Base-by-base conservation (phyloP, 2,329 filamentous ascomycete species). In the Monosporascus sp. region DNA sequence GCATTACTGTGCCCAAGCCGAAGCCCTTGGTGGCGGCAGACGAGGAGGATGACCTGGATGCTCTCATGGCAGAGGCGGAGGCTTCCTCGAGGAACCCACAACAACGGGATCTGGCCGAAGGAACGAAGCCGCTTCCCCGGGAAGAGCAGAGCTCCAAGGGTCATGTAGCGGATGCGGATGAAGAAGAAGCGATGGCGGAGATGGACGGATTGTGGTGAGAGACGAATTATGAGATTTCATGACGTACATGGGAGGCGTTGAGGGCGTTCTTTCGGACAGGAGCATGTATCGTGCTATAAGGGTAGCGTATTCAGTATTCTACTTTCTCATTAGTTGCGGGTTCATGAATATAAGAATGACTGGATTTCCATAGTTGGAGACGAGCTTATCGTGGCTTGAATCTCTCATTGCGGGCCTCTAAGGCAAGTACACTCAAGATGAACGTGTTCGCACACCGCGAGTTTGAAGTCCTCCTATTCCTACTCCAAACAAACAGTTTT, bases 101-200 rank as follows among this genome's bases (percentile, higher is more conserved):
- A 22, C 27, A 46, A 22, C 43, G 8, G 14, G 27, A 43, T 41
- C 24, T 9, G 39, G 36, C 41, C 36, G 41, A 35, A 35, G 31
- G 31, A 35, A 2, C 9, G 31, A 5, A 5, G 31, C 31, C 4
- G 9, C 31, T 14, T 35, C 5, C 31, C 31, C 9, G 41, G 7
- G 48, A 8, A 36, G 36, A 39, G 11, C 50, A 48, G 43, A 51
- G 38, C 38, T 50, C 46, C 11, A 22, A 22, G 4, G 22, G 22
- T 31, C 20, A 17, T 6, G 49, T 17, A 25, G 60, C 67, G 5
- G 66, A 77, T 65, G 79, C 76, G 1, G 84, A 85, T 51, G 85
- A 87, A 15, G 82, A 87, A 68, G 86, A 83, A 55, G 85, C 80
- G 1, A 85, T 90, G 82, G 82, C 79, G 38, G 82, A 82, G 57